These are phyloP conservation scores for Candida alai DNA, from an alignment of 805 yeast species.

Conservation along the genomic window DNA sequence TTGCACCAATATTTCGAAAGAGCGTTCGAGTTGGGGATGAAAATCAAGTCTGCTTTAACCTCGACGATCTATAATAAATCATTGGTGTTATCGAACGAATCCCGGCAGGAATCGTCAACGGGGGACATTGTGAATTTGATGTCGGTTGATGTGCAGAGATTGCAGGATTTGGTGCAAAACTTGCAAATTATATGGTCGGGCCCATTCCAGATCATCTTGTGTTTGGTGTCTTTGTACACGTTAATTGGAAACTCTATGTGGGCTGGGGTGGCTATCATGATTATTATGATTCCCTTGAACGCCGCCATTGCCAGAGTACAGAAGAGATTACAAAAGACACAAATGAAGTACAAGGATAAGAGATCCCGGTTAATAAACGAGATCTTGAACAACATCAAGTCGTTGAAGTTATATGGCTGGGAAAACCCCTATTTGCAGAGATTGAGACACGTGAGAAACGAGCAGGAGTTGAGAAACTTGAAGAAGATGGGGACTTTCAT, in stretches of 20 bases:
- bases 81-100: constrained; percentile 64
- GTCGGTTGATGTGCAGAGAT: constrained; percentile 90
- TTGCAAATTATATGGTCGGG: constrained; percentile 87
- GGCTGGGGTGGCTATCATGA: constrained; percentile 85
- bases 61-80: constrained; percentile 68
- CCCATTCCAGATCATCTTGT: constrained; percentile 79
- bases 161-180: constrained; percentile 77
- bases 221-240: constrained; percentile 68
- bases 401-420: constrained; percentile 94
- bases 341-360: constrained; percentile 88
- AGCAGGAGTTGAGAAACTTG: constrained; percentile 75
- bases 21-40: constrained; percentile 73
- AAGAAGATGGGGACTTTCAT: constrained; percentile 67
- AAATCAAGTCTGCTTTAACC: constrained; percentile 65
- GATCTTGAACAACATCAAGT: constrained; percentile 85
- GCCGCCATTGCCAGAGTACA: constrained; percentile 63
- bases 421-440: constrained; percentile 78
- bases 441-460: constrained; percentile 79
- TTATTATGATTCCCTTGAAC: constrained; percentile 76
- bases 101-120: constrained; percentile 66
- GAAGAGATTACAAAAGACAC: constrained; percentile 71
- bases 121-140: constrained; percentile 93
- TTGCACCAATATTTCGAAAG: constrained; percentile 78
- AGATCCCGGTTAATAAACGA: constrained; percentile 88
- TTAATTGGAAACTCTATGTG: constrained; percentile 89